Conservation (phyloP, 1,139 yeast species). For the Saccharomyces hybrid region DNA sequence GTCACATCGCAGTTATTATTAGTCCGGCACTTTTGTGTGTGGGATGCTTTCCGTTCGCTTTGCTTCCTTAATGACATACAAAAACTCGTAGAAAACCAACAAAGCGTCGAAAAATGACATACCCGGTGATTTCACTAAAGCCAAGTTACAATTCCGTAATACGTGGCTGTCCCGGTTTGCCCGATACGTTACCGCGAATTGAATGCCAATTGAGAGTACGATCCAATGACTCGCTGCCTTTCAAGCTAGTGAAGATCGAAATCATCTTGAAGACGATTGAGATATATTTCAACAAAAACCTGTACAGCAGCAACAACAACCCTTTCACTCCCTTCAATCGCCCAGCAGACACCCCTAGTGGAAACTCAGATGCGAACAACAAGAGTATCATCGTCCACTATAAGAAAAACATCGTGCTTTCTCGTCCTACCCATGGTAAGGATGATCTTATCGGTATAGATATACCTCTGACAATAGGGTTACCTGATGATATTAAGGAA, state of each 20-base stretch:
- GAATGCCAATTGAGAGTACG: constrained; percentile 31
- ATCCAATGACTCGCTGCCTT: constrained; percentile 52
- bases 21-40: background rate
- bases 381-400: constrained; percentile 31
- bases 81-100: background rate
- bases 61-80: background rate
- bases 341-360: constrained; percentile 8
- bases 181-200: constrained; percentile 43
- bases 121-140: constrained; percentile 35
- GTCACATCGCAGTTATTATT: background rate
- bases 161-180: constrained; percentile 59
- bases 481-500: constrained; percentile 49
- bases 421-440: background rate
- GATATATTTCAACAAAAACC: constrained; percentile 3
- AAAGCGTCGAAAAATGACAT: constrained; percentile 21
- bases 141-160: constrained; percentile 45
- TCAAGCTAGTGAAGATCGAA: constrained; percentile 63
- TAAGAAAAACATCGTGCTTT: constrained; percentile 34
- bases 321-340: constrained; percentile 34
- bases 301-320: constrained; percentile 7
- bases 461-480: constrained; percentile 50
- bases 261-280: constrained; percentile 31
- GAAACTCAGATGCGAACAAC: constrained; percentile 26
- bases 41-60: background rate
- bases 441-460: constrained; percentile 46